These are phyloP conservation scores for Cyberlindnera lachancei DNA, from an alignment of 805 yeast species.

Conservation along the genomic window DNA sequence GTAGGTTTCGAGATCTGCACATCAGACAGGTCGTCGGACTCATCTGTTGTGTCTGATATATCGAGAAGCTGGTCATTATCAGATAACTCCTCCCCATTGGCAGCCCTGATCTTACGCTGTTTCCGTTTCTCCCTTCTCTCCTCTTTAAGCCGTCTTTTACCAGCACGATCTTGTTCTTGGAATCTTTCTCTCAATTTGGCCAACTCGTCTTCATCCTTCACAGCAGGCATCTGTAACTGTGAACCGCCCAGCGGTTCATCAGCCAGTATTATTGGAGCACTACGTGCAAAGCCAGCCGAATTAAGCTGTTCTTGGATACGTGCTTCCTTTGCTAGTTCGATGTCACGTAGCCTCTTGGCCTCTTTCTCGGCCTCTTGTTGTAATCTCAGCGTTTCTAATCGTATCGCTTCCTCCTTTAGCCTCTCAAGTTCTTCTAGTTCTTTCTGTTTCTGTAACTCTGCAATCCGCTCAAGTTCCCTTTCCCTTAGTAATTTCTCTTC, in stretches of 20 bases:
- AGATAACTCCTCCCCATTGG: conserved; percentile 1
- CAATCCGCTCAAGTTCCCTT: no score
- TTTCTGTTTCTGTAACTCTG: no score
- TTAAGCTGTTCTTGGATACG: background rate
- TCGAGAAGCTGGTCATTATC: background rate
- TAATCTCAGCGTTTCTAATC: no score
- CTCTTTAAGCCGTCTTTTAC: conserved; percentile 1
- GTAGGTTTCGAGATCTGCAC: no score
- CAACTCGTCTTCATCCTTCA: background rate
- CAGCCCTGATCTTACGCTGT: conserved; percentile 1
- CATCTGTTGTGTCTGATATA: background rate
- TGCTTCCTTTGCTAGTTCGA: no score
- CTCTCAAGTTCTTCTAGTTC: no score
- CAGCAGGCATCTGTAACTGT: background rate
- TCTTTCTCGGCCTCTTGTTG: no score
- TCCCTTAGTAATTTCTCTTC: no score
- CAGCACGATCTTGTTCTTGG: conserved; percentile 1
- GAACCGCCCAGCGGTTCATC: background rate
- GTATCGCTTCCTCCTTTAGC: no score
- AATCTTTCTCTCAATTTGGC: conserved; percentile 1
- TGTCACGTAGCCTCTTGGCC: no score
- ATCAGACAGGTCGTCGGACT: no score
- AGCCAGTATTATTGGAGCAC: background rate
- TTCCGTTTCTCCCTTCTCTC: conserved; percentile 1
- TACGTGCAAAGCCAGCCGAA: background rate